Evolutionary conservation across 2,329 filamentous ascomycete genomes (phyloP).

Genomic region (Penicillium rolfsii): DNA sequence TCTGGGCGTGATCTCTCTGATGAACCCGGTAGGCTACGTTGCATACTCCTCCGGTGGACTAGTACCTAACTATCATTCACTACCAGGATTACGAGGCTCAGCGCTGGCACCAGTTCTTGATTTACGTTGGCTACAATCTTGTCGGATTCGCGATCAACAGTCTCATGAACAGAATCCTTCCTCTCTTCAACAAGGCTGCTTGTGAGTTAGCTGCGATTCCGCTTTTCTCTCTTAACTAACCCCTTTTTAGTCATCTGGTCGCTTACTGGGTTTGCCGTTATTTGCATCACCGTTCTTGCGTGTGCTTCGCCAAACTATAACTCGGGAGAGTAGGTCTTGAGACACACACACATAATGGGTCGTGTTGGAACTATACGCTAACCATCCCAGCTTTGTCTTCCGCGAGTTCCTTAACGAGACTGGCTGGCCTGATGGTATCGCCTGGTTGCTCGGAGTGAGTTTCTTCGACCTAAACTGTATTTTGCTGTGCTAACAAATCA

Average conservation of each 20-base stretch:
- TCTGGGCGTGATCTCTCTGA: conserved; percentile 65
- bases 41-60: neutral
- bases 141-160: conserved; percentile 67
- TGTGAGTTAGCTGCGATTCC: conserved; percentile 38
- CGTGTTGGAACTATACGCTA: conserved; percentile 3
- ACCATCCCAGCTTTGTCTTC: conserved; percentile 54
- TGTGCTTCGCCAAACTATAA: conserved; percentile 69
- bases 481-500: conserved; percentile 24
- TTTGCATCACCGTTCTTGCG: conserved; percentile 69
- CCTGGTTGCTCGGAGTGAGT: conserved; percentile 50
- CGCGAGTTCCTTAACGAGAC: conserved; percentile 68
- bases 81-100: conserved; percentile 54
- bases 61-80: conserved; percentile 1
- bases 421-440: conserved; percentile 69
- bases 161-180: conserved; percentile 64
- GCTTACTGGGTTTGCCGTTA: conserved; percentile 68
- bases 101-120: conserved; percentile 73
- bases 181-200: conserved; percentile 68
- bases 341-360: too few relatives aligned
- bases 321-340: conserved; percentile 58
- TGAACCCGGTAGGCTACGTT: conserved; percentile 51
- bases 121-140: conserved; percentile 68
- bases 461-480: neutral
- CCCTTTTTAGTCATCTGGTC: conserved; percentile 63
- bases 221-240: neutral